phyloP scores from a whole-genome alignment of 2,329 filamentous ascomycete genomes.

The Stachybotrys chlorohalonatus region DNA sequence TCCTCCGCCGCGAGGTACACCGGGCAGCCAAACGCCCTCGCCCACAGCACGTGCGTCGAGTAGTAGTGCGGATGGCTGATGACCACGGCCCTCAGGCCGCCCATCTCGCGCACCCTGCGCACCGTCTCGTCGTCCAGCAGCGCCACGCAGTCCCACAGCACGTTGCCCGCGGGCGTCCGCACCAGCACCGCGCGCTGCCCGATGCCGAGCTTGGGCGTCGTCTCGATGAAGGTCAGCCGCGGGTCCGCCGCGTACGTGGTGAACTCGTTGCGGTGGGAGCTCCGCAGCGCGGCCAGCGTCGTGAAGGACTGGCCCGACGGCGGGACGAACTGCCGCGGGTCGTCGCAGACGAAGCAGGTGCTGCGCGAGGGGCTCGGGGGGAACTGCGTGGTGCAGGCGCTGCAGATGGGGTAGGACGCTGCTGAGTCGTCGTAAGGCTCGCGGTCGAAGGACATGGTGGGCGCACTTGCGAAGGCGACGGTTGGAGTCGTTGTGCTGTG shows the following conservation, averaged over 20 bases:
- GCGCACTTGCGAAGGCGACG: too few species aligned
- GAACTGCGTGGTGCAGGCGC: constrained; percentile 62
- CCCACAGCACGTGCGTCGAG: constrained; percentile 68
- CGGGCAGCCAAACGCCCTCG: constrained; percentile 55
- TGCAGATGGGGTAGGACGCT: constrained; percentile 38
- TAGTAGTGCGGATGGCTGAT: constrained; percentile 81
- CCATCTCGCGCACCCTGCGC: constrained; percentile 44
- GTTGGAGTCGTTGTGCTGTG: too few species aligned
- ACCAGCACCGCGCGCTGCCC: constrained; percentile 67
- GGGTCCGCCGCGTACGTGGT: constrained; percentile 34
- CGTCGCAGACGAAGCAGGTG: constrained; percentile 64
- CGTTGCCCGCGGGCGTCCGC: constrained; percentile 54
- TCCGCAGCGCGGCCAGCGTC: constrained; percentile 38
- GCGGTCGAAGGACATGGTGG: constrained; percentile 2
- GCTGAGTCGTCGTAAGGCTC: constrained; percentile 7
- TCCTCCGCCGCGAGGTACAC: constrained; percentile 63
- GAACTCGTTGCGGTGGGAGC: constrained; percentile 44
- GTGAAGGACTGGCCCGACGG: constrained; percentile 51
- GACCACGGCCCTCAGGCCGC: constrained; percentile 62
- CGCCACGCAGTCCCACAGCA: constrained; percentile 73
- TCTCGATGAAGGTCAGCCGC: constrained; percentile 35
- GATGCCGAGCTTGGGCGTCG: constrained; percentile 56
- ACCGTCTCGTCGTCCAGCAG: constrained; percentile 59
- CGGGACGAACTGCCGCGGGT: constrained; percentile 63
- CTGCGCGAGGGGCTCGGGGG: constrained; percentile 29